Evolutionary conservation across 352 stramenopile species (phyloP), one percentile per base, ranked within the genome.

Genomic region (Pythium angustatum): DNA sequence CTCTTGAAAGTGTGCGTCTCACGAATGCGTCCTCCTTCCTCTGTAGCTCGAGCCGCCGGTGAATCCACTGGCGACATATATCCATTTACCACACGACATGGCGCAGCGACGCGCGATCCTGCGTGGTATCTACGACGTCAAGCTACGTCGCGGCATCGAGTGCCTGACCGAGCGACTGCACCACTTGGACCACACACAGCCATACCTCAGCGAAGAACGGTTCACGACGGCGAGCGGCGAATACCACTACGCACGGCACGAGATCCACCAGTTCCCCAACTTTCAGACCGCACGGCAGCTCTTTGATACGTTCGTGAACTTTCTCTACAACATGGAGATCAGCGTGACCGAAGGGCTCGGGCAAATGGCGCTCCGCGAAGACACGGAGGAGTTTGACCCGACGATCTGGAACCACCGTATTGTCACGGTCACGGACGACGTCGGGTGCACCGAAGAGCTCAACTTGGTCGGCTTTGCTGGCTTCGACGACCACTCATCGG

Each of bases 321-420:
- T 75, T 57, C 66, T 74, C 28, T 41, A 75, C 17, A 83, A 78
- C 34, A 73, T 84, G 55, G 76, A 87, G 57, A 83, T 86, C 51
- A 80, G 50, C 8, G 77, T 87, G 27, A 78, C 76, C 6, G 77
- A 81, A 50, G 62, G 68, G n/a, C 31, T 86, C 9, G 77, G 75
- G 14, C 58, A 85, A 41, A 66, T 79, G 5, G 83, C 76, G n/a
- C 56, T 85, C 9, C 34, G 9, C 15, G 34, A 41, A 15, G n/a
- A n/a, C n/a, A n/a, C n/a, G n/a, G n/a, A n/a, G n/a, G n/a, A n/a
- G n/a, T n/a, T n/a, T n/a, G 64, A 68, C 19, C 55, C 57, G 17
- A 72, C 50, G 9, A 73, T 81, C 7, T 76, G 54, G 62, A 79
- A 82, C 41, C 71, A 79, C 30, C 77, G 75, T 11, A 38, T 83